These are phyloP conservation scores for Cryphonectria naterciae DNA, from an alignment of 2,329 filamentous ascomycete genomes.

Conservation along the genomic window DNA sequence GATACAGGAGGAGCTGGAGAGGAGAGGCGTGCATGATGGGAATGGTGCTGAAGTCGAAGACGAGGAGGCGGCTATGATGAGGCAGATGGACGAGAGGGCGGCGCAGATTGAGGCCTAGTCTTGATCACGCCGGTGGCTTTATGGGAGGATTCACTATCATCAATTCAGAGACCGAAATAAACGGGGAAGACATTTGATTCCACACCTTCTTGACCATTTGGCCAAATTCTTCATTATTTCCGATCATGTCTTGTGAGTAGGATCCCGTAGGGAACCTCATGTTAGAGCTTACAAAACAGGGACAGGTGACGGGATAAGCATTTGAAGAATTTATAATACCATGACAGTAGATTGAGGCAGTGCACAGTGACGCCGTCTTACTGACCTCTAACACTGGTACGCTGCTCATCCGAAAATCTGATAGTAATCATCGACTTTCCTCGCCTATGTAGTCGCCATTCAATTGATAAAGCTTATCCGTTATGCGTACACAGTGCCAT, in stretches of 20 bases:
- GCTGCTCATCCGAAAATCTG: neutral
- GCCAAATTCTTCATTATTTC: neutral
- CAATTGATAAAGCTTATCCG: neutral
- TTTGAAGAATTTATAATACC: neutral
- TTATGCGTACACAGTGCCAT: constrained; percentile 14
- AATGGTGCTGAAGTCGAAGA: constrained; percentile 35
- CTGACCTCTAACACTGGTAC: neutral
- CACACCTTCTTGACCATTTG: neutral
- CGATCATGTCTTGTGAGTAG: neutral
- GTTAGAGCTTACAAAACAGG: neutral
- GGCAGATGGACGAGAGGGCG: constrained; percentile 42
- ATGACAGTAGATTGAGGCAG: constrained; percentile 16
- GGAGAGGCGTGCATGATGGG: constrained; percentile 47
- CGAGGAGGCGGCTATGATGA: constrained; percentile 42
- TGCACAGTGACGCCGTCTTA: constrained; percentile 4
- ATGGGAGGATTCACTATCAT: neutral
- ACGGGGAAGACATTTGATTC: neutral
- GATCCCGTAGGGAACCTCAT: neutral
- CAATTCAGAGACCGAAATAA: neutral
- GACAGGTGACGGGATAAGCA: neutral
- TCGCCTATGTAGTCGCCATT: neutral
- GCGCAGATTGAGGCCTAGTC: constrained; percentile 35
- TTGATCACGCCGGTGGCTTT: constrained; percentile 2
- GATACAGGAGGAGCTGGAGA: constrained; percentile 64
- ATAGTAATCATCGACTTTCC: neutral